A percentile compares a stretch with the other conserved stretches of the same genome.
These are phyloP conservation scores for Prunella vulgaris DNA, from an alignment of 257 asterid genomes.

Conservation along the genomic window DNA sequence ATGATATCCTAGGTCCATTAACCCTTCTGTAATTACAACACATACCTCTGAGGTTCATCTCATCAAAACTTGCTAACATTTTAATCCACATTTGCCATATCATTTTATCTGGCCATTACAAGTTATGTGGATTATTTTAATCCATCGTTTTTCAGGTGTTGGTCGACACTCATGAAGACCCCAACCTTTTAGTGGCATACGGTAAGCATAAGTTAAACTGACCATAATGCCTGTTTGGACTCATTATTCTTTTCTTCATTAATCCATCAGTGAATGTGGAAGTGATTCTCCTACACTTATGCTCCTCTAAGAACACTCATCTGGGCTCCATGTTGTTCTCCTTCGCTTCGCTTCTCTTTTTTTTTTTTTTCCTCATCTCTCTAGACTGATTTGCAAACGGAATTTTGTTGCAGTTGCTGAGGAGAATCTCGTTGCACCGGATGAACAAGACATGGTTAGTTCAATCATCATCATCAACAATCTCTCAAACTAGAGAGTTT, in stretches of 20 bases:
- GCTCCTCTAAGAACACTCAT: not conserved
- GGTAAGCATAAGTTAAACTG: conserved; percentile 40
- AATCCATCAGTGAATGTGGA: not conserved
- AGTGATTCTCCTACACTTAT: not conserved
- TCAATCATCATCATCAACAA: not conserved
- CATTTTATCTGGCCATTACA: not conserved
- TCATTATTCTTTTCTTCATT: not conserved
- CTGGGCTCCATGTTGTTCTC: not conserved
- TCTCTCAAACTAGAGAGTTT: not conserved
- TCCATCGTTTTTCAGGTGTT: conserved; percentile 53
- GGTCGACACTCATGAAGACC: conserved; percentile 65
- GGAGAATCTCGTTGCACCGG: conserved; percentile 66
- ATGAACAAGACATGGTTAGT: conserved; percentile 53
- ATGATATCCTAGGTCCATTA: not conserved
- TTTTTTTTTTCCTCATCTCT: not conserved
- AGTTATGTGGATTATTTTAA: conserved; percentile 3
- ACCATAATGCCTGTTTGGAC: not conserved
- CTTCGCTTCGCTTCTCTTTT: not conserved
- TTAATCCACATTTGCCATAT: not conserved
- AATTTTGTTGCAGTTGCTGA: conserved; percentile 69
- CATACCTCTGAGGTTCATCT: not conserved
- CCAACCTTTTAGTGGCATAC: conserved; percentile 84
- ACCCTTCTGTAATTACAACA: no score
- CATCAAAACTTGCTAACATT: not conserved
- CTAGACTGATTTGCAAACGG: not conserved